Percentiles rank a stretch among this genome's conserved stretches.
Conservation (phyloP, 768 basidiomycete species). For the Tulasnella sp. region DNA sequence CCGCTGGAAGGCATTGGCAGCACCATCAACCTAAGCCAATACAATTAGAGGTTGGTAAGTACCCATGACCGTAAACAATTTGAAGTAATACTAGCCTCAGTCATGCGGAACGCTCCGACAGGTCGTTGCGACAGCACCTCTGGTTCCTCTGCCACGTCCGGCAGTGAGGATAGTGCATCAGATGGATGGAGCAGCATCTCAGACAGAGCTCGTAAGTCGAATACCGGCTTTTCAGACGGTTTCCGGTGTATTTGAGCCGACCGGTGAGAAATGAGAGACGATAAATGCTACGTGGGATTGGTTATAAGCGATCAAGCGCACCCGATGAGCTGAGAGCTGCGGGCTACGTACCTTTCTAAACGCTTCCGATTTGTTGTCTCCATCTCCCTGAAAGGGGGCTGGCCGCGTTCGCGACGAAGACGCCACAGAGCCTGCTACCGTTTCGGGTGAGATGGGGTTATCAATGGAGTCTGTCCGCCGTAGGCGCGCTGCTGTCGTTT, state of each 20-base stretch:
- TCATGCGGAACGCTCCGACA: too few species aligned
- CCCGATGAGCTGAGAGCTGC: neutral
- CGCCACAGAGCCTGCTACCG: neutral
- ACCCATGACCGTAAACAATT: too few species aligned
- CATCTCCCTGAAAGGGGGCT: conserved; percentile 1
- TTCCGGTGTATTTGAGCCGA: neutral
- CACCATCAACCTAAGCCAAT: too few species aligned
- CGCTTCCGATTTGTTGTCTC: neutral
- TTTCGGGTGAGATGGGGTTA: conserved; percentile 1
- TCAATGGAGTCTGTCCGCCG: neutral
- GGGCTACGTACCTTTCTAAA: neutral
- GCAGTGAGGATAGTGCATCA: neutral
- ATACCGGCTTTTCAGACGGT: neutral
- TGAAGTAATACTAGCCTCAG: too few species aligned
- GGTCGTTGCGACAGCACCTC: too few species aligned
- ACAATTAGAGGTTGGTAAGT: too few species aligned
- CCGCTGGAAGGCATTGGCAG: too few species aligned
- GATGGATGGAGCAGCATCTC: neutral
- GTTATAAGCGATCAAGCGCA: neutral
- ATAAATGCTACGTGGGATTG: neutral
- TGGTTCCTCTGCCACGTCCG: neutral
- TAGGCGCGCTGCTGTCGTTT: neutral
- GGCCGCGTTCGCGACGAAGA: neutral
- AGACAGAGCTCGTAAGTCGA: neutral
- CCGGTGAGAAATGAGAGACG: conserved; percentile 3